Evolutionary conservation across 768 basidiomycete genomes (phyloP), one percentile per base, ranked within the genome.

Genomic region (Xerocomus potaroensis): DNA sequence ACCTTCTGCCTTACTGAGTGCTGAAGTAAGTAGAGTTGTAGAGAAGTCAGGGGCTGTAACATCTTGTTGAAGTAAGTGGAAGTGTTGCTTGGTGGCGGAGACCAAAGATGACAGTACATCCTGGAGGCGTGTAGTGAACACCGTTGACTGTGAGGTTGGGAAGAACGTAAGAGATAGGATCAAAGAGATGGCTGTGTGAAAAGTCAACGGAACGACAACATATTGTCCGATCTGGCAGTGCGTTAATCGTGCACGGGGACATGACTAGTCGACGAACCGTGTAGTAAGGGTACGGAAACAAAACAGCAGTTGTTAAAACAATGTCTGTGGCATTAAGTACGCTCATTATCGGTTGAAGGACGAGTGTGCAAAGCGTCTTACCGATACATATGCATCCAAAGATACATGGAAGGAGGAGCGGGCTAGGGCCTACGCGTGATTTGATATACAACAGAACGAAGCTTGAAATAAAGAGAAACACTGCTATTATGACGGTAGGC

Each of bases 211-310:
- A 6, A 87, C 31, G 9, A 83, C 54, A 36, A 87, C 72, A 1
- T 60, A 33, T 59, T 66, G 53, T 29, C 84, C 84, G 15, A 79
- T 55, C 71, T 79, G 46, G n/a, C 42, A 19, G 21, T 7, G 36
- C 16, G 43, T 59, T 37, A 53, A 36, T 29, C 31, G 3, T 24
- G 12, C 22, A 15, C 32, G 21, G 29, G 22, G 8, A 33, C 4
- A 19, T 5, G 19, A 23, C 16, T 16, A 14, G 11, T 37, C 9
- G 41, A 57, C 72, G 50, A 43, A 74, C 74, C 45, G 42, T 53
- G 61, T 88, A 89, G 57, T 75, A 77, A 2, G 85, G 79, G 52
- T 71, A 87, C 1, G 87, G 87, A 55, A 76, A 81, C 8, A 89
- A 64, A 11, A 64, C 74, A 1, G 79, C 76, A 0, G 78, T 80